Evolutionary conservation across 371 early-diverging fungal species (phyloP).

Genomic region (Rhizopus stolonifer): DNA sequence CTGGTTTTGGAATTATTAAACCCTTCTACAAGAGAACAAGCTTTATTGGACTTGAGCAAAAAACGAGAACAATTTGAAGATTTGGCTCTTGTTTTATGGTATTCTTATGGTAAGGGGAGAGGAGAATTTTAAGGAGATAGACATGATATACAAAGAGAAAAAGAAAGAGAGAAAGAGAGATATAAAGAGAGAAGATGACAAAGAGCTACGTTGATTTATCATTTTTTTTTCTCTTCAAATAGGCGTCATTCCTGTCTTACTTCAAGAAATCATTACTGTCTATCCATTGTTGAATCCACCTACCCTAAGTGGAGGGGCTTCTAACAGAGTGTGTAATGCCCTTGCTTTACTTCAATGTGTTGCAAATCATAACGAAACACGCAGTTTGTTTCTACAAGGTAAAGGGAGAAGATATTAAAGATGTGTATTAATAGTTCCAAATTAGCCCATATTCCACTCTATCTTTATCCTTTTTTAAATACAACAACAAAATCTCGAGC

Average conservation of each 20-base stretch:
- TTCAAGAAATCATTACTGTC: slow-evolving; percentile 93
- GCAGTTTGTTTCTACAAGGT: slow-evolving; percentile 84
- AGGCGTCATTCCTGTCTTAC: slow-evolving; percentile 91
- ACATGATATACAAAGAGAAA: background rate
- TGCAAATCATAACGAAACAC: slow-evolving; percentile 92
- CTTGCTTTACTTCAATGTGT: slow-evolving; percentile 95
- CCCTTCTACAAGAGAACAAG: slow-evolving; percentile 80
- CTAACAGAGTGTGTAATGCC: slow-evolving; percentile 96
- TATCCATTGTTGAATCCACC: slow-evolving; percentile 91
- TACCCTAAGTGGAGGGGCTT: slow-evolving; percentile 81
- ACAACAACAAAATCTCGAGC: slow-evolving; percentile 93
- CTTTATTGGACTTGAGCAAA: slow-evolving; percentile 89
- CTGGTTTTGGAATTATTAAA: slow-evolving; percentile 86
- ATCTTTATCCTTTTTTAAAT: slow-evolving; percentile 97
- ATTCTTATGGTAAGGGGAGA: slow-evolving; percentile 78
- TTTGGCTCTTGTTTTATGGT: slow-evolving; percentile 94
- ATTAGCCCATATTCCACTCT: slow-evolving; percentile 93
- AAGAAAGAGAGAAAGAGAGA: background rate
- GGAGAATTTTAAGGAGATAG: background rate
- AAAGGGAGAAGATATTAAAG: slow-evolving; percentile 5
- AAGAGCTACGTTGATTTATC: background rate
- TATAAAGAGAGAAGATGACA: background rate
- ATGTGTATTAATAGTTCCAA: background rate
- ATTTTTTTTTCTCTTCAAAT: slow-evolving; percentile 1
- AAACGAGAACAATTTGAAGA: slow-evolving; percentile 93